phyloP scores from a whole-genome alignment of 2,329 filamentous ascomycete species.

The Macrophomina phaseolina region DNA sequence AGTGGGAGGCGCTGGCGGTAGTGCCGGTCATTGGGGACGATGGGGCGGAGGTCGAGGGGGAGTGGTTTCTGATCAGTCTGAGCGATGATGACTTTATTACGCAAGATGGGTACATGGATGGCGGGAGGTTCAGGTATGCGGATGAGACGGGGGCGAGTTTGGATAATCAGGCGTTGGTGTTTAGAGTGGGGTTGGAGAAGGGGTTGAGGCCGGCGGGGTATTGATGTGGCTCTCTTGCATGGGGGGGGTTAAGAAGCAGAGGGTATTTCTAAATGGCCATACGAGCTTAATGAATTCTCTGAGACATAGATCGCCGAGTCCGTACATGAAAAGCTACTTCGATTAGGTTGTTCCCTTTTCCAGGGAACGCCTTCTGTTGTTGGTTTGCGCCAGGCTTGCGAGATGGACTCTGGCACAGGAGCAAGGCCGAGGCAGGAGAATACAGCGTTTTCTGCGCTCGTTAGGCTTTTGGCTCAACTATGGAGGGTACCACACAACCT shows the following conservation, averaged over 20 bases:
- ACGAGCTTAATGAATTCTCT: no score
- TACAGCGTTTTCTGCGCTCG: no score
- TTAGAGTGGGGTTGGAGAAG: constrained; percentile 60
- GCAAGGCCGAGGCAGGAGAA: no score
- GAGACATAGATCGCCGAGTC: no score
- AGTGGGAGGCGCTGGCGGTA: constrained; percentile 74
- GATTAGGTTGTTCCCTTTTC: no score
- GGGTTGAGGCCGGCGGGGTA: constrained; percentile 5
- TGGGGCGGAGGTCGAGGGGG: constrained; percentile 53
- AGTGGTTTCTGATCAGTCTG: constrained; percentile 71
- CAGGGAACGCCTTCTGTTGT: no score
- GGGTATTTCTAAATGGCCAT: no score
- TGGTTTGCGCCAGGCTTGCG: no score
- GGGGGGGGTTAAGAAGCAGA: background rate
- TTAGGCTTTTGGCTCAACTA: no score
- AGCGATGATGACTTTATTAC: constrained; percentile 80
- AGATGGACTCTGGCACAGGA: no score
- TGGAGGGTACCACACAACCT: no score
- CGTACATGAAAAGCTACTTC: no score
- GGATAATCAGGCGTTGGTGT: constrained; percentile 68
- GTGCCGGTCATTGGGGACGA: constrained; percentile 59
- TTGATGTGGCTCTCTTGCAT: background rate
- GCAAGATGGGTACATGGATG: constrained; percentile 67
- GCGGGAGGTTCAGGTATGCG: constrained; percentile 60
- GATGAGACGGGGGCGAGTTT: constrained; percentile 64